Evolutionary conservation across 345 rosid genomes (phyloP).

Genomic region (Eucalyptus camaldulensis): DNA sequence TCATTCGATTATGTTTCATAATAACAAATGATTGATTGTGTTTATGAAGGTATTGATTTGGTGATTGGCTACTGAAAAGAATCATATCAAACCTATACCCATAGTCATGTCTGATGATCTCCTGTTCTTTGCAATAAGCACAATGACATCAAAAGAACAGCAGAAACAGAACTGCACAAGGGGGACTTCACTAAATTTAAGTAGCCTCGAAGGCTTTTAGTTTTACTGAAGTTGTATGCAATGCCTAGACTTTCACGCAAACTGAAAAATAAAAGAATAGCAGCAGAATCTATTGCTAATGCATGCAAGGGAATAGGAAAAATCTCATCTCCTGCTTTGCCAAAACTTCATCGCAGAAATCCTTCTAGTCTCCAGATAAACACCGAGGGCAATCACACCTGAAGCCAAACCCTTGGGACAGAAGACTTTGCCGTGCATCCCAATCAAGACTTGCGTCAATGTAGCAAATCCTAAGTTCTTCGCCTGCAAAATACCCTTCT

Average conservation of each 20-base stretch:
- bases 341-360: background rate
- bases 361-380: conserved; percentile 37
- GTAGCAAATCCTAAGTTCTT: conserved; percentile 80
- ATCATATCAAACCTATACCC: background rate
- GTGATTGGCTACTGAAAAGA: background rate
- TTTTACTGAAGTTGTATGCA: background rate
- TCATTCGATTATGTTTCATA: background rate
- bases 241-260: background rate
- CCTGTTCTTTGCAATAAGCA: background rate
- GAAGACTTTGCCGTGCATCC: conserved; percentile 45
- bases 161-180: background rate
- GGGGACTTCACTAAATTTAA: background rate
- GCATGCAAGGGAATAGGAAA: background rate
- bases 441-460: conserved; percentile 73
- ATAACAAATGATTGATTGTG: background rate
- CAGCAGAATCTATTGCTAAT: background rate
- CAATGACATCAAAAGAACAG: background rate
- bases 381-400: conserved; percentile 55
- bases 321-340: background rate
- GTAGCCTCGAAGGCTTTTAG: background rate
- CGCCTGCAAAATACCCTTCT: conserved; percentile 29
- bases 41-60: background rate
- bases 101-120: background rate
- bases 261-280: background rate
- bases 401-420: conserved; percentile 73